Conservation (phyloP, 1,284 basidiomycete genomes). For the Irpex sp. region DNA sequence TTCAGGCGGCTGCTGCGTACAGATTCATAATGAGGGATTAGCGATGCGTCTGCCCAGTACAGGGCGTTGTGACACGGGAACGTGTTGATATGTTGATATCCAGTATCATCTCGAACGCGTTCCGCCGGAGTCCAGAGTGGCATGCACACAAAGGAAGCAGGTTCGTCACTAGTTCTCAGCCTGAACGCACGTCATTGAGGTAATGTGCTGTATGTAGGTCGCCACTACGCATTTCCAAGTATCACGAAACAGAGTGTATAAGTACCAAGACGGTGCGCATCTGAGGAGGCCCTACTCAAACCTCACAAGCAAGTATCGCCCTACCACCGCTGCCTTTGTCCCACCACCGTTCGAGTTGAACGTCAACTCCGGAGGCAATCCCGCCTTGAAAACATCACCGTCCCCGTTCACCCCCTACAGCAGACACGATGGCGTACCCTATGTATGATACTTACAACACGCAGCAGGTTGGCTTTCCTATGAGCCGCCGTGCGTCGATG, state of each 20-base stretch:
- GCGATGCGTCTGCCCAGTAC: neutral
- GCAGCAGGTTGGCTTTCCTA: slow-evolving; percentile 24
- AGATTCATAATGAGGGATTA: neutral
- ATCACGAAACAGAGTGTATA: neutral
- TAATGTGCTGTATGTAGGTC: neutral
- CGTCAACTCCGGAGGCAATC: neutral
- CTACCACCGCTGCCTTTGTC: neutral
- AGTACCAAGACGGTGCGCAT: neutral
- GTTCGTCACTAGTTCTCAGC: neutral
- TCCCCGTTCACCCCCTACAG: neutral
- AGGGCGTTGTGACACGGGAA: neutral
- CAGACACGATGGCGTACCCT: slow-evolving; percentile 28
- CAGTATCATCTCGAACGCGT: neutral
- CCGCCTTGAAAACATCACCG: neutral
- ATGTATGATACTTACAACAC: slow-evolving; percentile 29
- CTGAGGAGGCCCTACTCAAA: neutral
- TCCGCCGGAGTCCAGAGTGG: neutral
- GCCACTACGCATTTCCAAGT: neutral
- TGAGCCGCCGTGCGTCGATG: slow-evolving; percentile 22
- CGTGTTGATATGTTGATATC: neutral
- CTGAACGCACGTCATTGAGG: neutral
- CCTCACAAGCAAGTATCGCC: neutral
- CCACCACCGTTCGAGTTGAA: neutral
- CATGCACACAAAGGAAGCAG: neutral
- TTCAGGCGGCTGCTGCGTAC: neutral